Evolutionary conservation across 495 filamentous ascomycete genomes (phyloP).

Genomic region (Penicillium cosmopolitanum): DNA sequence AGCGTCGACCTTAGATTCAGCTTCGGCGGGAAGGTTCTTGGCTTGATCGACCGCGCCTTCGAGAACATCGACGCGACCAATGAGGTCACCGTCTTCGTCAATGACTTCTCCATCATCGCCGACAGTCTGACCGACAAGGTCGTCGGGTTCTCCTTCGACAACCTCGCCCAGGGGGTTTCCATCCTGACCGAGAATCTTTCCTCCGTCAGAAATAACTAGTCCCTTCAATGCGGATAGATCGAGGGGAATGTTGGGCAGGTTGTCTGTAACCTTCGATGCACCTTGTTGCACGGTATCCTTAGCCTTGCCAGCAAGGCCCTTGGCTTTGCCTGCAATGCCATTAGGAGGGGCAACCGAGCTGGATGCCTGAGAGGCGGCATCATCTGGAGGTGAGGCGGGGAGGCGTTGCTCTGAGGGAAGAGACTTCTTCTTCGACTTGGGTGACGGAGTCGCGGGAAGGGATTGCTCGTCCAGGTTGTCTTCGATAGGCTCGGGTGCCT

Average conservation of each 20-base stretch:
- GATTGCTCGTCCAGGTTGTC: constrained; percentile 30
- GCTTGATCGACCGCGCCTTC: constrained; percentile 38
- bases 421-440: constrained; percentile 39
- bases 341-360: constrained; percentile 33
- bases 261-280: constrained; percentile 35
- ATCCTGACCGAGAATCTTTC: constrained; percentile 42
- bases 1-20: constrained; percentile 22
- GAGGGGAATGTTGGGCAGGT: constrained; percentile 28
- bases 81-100: constrained; percentile 53
- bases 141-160: constrained; percentile 47
- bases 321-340: constrained; percentile 25
- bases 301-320: constrained; percentile 23
- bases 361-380: constrained; percentile 34
- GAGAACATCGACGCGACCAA: constrained; percentile 49
- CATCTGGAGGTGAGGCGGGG: constrained; percentile 29
- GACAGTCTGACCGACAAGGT: constrained; percentile 51
- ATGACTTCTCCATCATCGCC: constrained; percentile 59
- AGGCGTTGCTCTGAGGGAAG: constrained; percentile 37
- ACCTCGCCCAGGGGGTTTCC: constrained; percentile 44
- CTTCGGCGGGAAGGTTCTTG: constrained; percentile 23
- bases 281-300: constrained; percentile 28
- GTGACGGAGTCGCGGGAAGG: constrained; percentile 32
- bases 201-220: constrained; percentile 59
- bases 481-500: constrained; percentile 27
- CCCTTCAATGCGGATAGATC: constrained; percentile 72